Evolutionary conservation across 169 alveolate genomes (phyloP).

Genomic region (Nephromyces sp.): DNA sequence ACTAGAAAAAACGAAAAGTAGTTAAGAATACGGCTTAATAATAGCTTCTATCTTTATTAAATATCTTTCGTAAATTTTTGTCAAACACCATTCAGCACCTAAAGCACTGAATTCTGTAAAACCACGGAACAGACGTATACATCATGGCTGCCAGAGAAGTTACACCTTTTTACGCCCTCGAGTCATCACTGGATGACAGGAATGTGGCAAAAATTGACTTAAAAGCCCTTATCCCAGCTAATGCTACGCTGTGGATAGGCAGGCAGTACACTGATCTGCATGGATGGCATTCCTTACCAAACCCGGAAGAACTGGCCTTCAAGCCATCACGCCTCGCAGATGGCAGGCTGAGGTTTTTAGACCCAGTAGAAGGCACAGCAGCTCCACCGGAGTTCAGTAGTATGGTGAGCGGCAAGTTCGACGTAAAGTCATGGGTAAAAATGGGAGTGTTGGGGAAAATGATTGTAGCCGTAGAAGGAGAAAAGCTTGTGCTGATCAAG

Average conservation of each 20-base stretch:
- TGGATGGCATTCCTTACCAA: conserved; percentile 53
- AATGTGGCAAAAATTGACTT: too few species aligned
- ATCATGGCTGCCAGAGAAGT: too few species aligned
- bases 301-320: conserved; percentile 39
- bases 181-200: too few species aligned
- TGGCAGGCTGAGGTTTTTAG: conserved; percentile 44
- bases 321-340: conserved; percentile 47
- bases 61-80: too few species aligned
- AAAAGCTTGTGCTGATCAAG: conserved; percentile 43
- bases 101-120: too few species aligned
- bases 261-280: neutral
- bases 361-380: conserved; percentile 42
- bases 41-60: too few species aligned
- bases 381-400: conserved; percentile 29
- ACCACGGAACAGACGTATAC: too few species aligned
- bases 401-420: conserved; percentile 49
- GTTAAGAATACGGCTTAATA: too few species aligned
- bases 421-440: conserved; percentile 35
- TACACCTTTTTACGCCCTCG: too few species aligned
- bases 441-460: neutral
- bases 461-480: conserved; percentile 42
- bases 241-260: neutral
- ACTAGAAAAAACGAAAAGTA: too few species aligned
- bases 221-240: too few species aligned
- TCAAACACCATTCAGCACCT: too few species aligned